These are phyloP conservation scores for Quercus rubra DNA, from an alignment of 306 rosid species.

Conservation along the genomic window DNA sequence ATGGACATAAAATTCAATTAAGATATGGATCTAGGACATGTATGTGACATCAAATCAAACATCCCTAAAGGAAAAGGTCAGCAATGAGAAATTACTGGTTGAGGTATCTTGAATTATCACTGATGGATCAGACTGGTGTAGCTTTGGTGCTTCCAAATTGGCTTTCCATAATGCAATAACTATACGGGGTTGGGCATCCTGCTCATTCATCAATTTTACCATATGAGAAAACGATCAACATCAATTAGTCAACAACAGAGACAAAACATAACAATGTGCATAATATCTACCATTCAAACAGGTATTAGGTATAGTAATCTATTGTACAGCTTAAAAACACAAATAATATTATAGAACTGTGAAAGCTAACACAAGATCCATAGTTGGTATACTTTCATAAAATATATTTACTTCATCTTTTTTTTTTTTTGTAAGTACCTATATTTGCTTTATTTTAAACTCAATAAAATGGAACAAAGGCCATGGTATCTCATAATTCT, in stretches of 20 bases:
- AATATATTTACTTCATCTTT: neutral
- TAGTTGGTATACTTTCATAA: neutral
- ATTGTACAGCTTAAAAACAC: neutral
- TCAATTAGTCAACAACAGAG: constrained; percentile 6
- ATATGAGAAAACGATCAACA: constrained; percentile 6
- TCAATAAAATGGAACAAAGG: neutral
- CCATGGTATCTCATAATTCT: neutral
- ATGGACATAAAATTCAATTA: constrained; percentile 29
- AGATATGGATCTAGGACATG: constrained; percentile 14
- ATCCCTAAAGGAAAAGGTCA: neutral
- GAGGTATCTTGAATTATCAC: constrained; percentile 52
- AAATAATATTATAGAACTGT: neutral
- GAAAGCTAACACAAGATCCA: neutral
- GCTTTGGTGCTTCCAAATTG: constrained; percentile 75
- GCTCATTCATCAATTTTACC: constrained; percentile 30
- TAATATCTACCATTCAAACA: neutral
- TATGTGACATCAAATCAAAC: constrained; percentile 1
- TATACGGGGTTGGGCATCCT: constrained; percentile 80
- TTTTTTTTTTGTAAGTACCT: too few relatives aligned
- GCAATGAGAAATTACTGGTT: constrained; percentile 53
- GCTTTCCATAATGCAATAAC: constrained; percentile 79
- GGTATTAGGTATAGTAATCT: neutral
- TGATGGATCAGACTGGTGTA: constrained; percentile 74
- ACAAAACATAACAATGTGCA: neutral
- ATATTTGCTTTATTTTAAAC: neutral